A percentile compares a stretch with the other conserved stretches of the same genome.
Evolutionary conservation across 169 alveolate genomes (phyloP).

Genomic region (Plasmodium adleri): DNA sequence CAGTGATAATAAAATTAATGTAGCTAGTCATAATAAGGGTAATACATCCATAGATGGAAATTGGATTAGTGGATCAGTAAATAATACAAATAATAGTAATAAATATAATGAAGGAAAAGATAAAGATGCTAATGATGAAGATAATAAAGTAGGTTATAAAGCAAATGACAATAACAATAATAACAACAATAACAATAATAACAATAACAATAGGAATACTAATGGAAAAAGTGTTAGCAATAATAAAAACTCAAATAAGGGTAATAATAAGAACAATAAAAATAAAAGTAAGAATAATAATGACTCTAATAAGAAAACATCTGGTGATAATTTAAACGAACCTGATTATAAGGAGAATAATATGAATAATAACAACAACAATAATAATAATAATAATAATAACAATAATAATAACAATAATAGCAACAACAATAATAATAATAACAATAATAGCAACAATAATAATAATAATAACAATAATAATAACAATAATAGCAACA

Average conservation of each 20-base stretch:
- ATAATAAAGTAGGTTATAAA: neutral
- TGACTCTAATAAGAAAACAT: neutral
- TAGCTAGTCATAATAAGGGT: conserved; percentile 1
- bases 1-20: neutral
- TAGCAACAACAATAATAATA: conserved; percentile 17
- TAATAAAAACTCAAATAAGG: conserved; percentile 7
- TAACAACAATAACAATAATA: neutral
- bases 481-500: conserved; percentile 2
- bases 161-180: conserved; percentile 14
- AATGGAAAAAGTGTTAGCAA: neutral
- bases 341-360: neutral
- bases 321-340: neutral
- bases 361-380: neutral
- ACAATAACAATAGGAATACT: conserved; percentile 8
- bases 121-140: neutral
- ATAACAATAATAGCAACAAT: conserved; percentile 6
- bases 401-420: neutral
- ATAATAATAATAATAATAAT: neutral
- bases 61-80: neutral
- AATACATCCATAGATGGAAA: conserved; percentile 8
- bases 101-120: conserved; percentile 13
- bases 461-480: conserved; percentile 13
- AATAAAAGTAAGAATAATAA: neutral
- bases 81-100: conserved; percentile 27
- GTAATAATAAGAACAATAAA: conserved; percentile 11